Evolutionary conservation across 2,329 filamentous ascomycete genomes (phyloP), one percentile per base, ranked within the genome.

Genomic region (Cladosporium cucumerinum): DNA sequence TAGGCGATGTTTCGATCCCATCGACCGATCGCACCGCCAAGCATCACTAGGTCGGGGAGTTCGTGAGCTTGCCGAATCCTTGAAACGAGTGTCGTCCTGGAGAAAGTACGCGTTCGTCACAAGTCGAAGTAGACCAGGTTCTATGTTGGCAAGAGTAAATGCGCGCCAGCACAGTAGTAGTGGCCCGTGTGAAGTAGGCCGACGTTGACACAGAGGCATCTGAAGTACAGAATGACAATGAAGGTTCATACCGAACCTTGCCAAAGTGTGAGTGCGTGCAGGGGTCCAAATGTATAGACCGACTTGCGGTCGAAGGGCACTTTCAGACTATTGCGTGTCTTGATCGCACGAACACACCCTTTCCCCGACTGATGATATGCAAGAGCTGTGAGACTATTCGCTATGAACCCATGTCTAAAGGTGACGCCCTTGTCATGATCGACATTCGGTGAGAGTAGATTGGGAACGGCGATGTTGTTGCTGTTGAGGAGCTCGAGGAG

Each of bases 1-100:
- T 54, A 30, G 26, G 26, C 51, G 51, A 54, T 54, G 54, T 23
- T 57, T 57, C 54, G 60, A 62, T 62, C 60, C 2, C 48, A 62
- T 62, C 60, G 60, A 61, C 34, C 60, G 60, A 62, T 62, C 30
- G 11, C 8, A 18, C 7, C n/a, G 60, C 60, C 60, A 62, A 62
- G 60, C 26, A 32, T 49, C 26, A 25, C 12, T 21, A 26, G 30
- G 21, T 43, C 36, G 34, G 34, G 32, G 21, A 28, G 6, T 54
- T 30, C 23, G 39, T 12, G n/a, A 46, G 39, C n/a, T 23, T 46
- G 39, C 39, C n/a, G 39, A 46, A 46, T 12, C n/a, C n/a, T 21
- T 46, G n/a, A 21, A 12, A 46, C n/a, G 2, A 10, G 39, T 18
- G n/a, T 46, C n/a, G 39, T 21, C 23, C n/a, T 23, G n/a, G 12